Evolutionary conservation across 2,329 filamentous ascomycete species (phyloP).

Genomic region (Bipolaris oryzae): DNA sequence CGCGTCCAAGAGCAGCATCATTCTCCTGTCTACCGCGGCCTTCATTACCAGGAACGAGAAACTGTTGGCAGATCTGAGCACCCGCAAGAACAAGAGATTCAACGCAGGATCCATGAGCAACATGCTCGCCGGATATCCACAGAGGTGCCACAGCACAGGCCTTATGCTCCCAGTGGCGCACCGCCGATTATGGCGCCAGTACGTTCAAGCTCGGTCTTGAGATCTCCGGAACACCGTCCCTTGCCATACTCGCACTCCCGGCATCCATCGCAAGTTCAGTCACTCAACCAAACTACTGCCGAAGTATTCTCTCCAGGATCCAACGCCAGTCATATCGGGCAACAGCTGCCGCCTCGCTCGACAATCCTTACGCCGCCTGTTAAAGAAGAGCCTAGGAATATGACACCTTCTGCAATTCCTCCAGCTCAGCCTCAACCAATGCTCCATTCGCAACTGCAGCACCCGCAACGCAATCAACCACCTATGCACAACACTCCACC

Average conservation of each 20-base stretch:
- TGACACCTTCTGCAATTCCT: constrained; percentile 26
- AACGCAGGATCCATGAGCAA: constrained; percentile 38
- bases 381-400: constrained; percentile 43
- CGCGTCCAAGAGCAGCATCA: constrained; percentile 39
- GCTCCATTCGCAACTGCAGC: constrained; percentile 30
- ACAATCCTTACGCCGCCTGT: constrained; percentile 40
- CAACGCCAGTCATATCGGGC: constrained; percentile 22
- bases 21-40: constrained; percentile 31
- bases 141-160: constrained; percentile 37
- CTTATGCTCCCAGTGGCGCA: constrained; percentile 28
- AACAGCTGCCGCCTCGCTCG: constrained; percentile 33
- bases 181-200: constrained; percentile 32
- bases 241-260: constrained; percentile 38
- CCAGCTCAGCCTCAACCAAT: constrained; percentile 30
- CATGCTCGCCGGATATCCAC: constrained; percentile 38
- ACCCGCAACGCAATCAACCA: constrained; percentile 29
- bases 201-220: constrained; percentile 31
- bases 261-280: constrained; percentile 33
- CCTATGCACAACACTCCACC: constrained; percentile 26
- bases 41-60: constrained; percentile 39
- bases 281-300: constrained; percentile 26
- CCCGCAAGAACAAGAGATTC: constrained; percentile 42
- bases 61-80: constrained; percentile 28
- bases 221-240: constrained; percentile 42
- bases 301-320: constrained; percentile 32